Conservation (phyloP, 495 filamentous ascomycete species). For the Penicillium mononematosum region DNA sequence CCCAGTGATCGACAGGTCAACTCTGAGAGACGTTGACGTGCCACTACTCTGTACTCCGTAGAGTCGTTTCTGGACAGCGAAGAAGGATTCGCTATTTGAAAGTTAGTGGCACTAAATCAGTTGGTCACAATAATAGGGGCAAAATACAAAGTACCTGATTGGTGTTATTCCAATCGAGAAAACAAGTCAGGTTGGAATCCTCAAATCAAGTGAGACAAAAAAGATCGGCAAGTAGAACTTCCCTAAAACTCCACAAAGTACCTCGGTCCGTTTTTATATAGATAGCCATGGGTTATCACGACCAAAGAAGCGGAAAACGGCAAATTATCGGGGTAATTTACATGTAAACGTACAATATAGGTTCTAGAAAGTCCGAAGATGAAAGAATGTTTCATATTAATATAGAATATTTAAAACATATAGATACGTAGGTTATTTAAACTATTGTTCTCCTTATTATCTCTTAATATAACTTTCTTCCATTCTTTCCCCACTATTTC, state of each 20-base stretch:
- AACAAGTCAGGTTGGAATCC: background rate
- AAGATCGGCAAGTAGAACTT: constrained; percentile 2
- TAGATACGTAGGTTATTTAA: too few relatives aligned
- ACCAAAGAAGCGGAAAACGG: too few relatives aligned
- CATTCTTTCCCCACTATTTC: too few relatives aligned
- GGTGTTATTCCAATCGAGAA: background rate
- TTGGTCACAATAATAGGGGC: background rate
- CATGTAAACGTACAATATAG: too few relatives aligned
- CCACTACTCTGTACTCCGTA: background rate
- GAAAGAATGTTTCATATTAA: too few relatives aligned
- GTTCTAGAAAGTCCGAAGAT: too few relatives aligned
- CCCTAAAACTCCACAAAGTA: background rate
- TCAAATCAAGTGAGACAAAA: background rate
- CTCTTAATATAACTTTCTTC: too few relatives aligned
- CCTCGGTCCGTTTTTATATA: too few relatives aligned
- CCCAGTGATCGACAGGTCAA: background rate
- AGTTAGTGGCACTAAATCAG: background rate
- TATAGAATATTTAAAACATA: too few relatives aligned
- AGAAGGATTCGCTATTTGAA: background rate
- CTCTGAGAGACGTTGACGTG: background rate
- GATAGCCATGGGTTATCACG: too few relatives aligned
- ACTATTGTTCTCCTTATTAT: too few relatives aligned
- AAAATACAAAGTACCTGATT: background rate
- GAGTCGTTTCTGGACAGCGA: background rate
- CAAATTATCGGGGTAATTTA: too few relatives aligned